phyloP scores from a whole-genome alignment of 2,329 filamentous ascomycete genomes.

The Claviceps lovelessii region DNA sequence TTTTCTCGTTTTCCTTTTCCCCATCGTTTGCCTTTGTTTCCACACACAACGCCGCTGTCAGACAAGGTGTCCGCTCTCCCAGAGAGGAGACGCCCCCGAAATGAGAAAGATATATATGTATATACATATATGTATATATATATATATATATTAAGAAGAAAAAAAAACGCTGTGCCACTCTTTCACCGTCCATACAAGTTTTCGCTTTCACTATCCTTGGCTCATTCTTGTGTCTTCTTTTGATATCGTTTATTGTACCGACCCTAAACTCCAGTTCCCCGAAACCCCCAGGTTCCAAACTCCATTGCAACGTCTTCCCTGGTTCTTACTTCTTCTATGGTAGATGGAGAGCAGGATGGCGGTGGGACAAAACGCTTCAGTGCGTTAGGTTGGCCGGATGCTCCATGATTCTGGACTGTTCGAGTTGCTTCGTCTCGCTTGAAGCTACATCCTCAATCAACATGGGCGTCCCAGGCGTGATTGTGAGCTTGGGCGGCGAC shows the following conservation, averaged over 20 bases:
- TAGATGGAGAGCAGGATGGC: not conserved
- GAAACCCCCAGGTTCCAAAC: not conserved
- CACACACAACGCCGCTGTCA: no score
- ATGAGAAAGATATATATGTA: not conserved
- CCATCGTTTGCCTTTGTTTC: no score
- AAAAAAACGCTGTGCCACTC: not conserved
- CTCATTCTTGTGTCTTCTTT: not conserved
- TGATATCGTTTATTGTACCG: not conserved
- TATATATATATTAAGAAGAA: not conserved
- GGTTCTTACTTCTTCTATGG: not conserved
- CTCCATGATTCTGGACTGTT: constrained; percentile 24
- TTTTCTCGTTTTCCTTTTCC: no score
- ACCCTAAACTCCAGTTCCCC: no score
- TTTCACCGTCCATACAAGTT: not conserved
- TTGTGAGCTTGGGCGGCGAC: constrained; percentile 4
- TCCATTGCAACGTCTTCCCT: not conserved
- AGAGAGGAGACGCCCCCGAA: not conserved
- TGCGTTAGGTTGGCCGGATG: constrained; percentile 20
- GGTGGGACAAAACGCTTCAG: constrained; percentile 8
- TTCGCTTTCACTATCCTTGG: not conserved
- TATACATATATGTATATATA: not conserved
- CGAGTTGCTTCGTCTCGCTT: constrained; percentile 30
- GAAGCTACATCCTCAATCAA: constrained; percentile 16
- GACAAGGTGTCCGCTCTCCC: not conserved
- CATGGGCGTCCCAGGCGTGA: constrained; percentile 27